Conservation (phyloP, 176 grass and related monocot species). For the Oryza officinalis region DNA sequence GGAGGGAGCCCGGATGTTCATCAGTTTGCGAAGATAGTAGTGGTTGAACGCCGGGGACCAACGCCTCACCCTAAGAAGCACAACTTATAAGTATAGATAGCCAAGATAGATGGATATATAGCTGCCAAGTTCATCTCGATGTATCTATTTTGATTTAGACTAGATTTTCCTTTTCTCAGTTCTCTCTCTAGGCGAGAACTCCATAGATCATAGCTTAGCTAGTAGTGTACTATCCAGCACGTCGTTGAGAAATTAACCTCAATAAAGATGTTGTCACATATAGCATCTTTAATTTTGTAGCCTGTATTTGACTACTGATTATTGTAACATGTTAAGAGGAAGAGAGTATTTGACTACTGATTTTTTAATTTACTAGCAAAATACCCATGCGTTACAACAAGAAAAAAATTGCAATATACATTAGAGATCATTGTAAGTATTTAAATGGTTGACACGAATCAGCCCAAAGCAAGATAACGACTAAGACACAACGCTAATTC, state of each 20-base stretch:
- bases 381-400: no score
- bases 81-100: slow-evolving; percentile 43
- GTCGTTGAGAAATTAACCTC: slow-evolving; percentile 19
- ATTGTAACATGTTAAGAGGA: no score
- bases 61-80: slow-evolving; percentile 65
- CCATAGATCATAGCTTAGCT: slow-evolving; percentile 20
- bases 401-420: no score
- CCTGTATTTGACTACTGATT: neutral
- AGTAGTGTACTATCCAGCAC: slow-evolving; percentile 19
- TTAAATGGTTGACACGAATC: no score
- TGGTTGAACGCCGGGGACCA: slow-evolving; percentile 39
- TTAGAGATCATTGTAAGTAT: no score
- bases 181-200: slow-evolving; percentile 16
- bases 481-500: no score
- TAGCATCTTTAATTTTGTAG: neutral
- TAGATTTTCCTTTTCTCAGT: slow-evolving; percentile 10
- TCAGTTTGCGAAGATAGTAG: slow-evolving; percentile 11
- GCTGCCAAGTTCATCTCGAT: neutral
- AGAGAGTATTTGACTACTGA: no score
- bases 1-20: neutral
- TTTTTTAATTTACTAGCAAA: no score
- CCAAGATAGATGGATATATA: slow-evolving; percentile 7
- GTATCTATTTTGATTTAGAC: slow-evolving; percentile 38
- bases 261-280: neutral
- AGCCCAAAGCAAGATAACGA: no score